phyloP scores from a whole-genome alignment of 257 asterid genomes.

The Nyctanthes arbortristis region DNA sequence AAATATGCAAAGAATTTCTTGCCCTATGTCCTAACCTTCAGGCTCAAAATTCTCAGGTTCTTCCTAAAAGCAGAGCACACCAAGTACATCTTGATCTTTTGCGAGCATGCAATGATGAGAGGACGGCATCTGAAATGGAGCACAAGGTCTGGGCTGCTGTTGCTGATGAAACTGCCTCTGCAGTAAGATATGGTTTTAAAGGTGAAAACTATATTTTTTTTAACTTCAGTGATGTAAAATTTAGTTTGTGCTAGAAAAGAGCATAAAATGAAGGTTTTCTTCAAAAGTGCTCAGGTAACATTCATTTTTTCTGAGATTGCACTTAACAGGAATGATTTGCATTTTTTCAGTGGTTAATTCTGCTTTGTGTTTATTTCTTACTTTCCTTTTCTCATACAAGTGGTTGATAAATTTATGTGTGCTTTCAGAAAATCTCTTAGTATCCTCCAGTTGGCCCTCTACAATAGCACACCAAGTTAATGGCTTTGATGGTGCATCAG shows the following conservation, averaged over 20 bases:
- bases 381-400: conserved; percentile 12
- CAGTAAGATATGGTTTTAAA: conserved; percentile 83
- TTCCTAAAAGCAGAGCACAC: conserved; percentile 92
- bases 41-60: conserved; percentile 72
- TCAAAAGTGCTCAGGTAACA: conserved; percentile 10
- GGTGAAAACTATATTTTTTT: conserved; percentile 42
- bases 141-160: conserved; percentile 82
- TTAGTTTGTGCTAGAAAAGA: conserved; percentile 13
- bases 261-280: conserved; percentile 14
- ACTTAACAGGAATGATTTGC: background rate
- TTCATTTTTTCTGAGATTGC: conserved; percentile 17
- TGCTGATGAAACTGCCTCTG: conserved; percentile 92
- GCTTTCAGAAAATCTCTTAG: conserved; percentile 47
- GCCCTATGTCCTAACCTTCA: conserved; percentile 55
- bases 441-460: conserved; percentile 37
- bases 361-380: conserved; percentile 6
- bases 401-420: conserved; percentile 2
- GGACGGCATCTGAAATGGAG: conserved; percentile 63
- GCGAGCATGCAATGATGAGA: conserved; percentile 63
- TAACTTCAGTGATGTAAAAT: conserved; percentile 11
- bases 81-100: conserved; percentile 90
- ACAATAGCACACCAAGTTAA: conserved; percentile 28
- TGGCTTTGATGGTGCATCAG: conserved; percentile 32
- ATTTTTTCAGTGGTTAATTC: conserved; percentile 1
- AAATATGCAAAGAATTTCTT: conserved; percentile 64